Evolutionary conservation across 805 yeast genomes (phyloP).

Genomic region (Candida pini): DNA sequence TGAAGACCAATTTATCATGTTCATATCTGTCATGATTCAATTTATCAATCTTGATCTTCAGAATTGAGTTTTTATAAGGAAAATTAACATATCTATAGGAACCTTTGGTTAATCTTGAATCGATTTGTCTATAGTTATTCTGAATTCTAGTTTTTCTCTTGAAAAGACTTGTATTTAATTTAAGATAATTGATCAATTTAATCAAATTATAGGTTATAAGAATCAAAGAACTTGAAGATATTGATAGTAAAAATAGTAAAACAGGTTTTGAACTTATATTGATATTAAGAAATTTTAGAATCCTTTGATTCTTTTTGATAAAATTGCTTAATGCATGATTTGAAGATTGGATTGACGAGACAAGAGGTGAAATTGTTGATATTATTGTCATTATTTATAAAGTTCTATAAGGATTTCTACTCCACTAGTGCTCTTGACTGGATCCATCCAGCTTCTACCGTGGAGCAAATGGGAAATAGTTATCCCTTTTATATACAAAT

Average conservation of each 20-base stretch:
- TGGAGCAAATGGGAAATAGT: too few relatives aligned
- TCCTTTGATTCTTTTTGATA: slow-evolving; percentile 11
- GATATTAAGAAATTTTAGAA: slow-evolving; percentile 20
- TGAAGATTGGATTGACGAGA: too few relatives aligned
- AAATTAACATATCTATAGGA: slow-evolving; percentile 40
- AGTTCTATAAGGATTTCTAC: too few relatives aligned
- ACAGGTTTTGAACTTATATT: slow-evolving; percentile 29
- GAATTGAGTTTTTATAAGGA: slow-evolving; percentile 37
- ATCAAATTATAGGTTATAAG: slow-evolving; percentile 19
- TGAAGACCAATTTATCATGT: slow-evolving; percentile 49
- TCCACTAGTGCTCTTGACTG: too few relatives aligned
- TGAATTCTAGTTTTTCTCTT: neutral
- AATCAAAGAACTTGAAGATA: slow-evolving; percentile 20
- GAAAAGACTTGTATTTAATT: slow-evolving; percentile 4
- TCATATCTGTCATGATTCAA: slow-evolving; percentile 47
- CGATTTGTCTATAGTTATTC: neutral
- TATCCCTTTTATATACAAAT: neutral
- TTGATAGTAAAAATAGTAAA: slow-evolving; percentile 25
- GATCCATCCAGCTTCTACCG: too few relatives aligned
- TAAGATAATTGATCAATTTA: slow-evolving; percentile 18
- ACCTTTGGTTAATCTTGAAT: slow-evolving; percentile 10
- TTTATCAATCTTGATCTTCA: slow-evolving; percentile 40
- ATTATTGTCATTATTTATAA: too few relatives aligned
- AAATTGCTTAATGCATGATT: too few relatives aligned
- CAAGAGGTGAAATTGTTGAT: too few relatives aligned